Percentiles rank a stretch among this genome's conserved stretches.
Conservation (phyloP, 202 grass and related monocot species). For the Panicum virgatum region DNA sequence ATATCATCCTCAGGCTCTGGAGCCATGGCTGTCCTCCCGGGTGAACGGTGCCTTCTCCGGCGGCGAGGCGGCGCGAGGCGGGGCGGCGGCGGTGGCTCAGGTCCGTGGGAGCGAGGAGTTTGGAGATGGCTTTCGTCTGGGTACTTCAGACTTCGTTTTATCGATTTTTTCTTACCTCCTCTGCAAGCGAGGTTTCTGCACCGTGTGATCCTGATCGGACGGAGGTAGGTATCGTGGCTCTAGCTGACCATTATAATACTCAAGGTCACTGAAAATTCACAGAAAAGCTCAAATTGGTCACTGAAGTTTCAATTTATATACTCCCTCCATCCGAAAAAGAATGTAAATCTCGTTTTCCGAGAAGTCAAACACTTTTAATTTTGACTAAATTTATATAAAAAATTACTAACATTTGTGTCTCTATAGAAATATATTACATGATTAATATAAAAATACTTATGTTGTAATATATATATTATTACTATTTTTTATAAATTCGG, state of each 20-base stretch:
- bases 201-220: neutral
- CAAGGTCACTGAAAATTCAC: neutral
- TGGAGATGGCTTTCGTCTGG: neutral
- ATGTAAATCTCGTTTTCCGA: too few relatives aligned
- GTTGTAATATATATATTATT: too few relatives aligned
- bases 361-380: too few relatives aligned
- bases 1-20: slow-evolving; percentile 69
- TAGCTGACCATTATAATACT: neutral
- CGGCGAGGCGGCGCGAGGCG: neutral
- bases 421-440: too few relatives aligned
- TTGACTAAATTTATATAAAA: too few relatives aligned
- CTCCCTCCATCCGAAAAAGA: too few relatives aligned
- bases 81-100: slow-evolving; percentile 12
- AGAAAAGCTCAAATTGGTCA: neutral
- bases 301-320: neutral
- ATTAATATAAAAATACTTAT: too few relatives aligned
- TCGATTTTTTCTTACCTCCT: neutral
- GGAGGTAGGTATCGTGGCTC: neutral
- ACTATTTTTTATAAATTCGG: too few relatives aligned
- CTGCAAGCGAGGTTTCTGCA: neutral
- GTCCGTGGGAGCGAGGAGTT: neutral
- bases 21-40: slow-evolving; percentile 43
- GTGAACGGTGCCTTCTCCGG: slow-evolving; percentile 1
- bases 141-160: neutral
- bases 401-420: too few relatives aligned